Evolutionary conservation across 1,284 basidiomycete species (phyloP).

Genomic region (Pseudozyma hubeiensis): DNA sequence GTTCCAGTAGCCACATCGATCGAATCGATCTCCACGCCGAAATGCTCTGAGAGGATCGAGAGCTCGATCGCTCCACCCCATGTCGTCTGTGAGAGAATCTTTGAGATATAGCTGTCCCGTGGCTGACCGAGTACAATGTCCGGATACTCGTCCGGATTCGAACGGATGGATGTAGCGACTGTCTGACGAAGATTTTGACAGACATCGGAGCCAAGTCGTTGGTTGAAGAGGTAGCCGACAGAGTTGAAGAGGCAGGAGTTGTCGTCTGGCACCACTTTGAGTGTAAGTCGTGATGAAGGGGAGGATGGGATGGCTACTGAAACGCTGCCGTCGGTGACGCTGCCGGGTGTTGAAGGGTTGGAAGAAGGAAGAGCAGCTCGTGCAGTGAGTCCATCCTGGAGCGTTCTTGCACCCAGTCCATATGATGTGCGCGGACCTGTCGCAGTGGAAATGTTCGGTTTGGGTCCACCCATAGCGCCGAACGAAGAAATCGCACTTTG

Average conservation of each 20-base stretch:
- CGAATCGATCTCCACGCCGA: conserved; percentile 39
- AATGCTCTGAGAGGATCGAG: conserved; percentile 41
- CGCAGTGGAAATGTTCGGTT: conserved; percentile 23
- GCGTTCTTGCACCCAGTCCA: conserved; percentile 22
- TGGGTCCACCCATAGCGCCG: conserved; percentile 17
- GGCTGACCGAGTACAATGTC: conserved; percentile 52
- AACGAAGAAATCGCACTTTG: conserved; percentile 14
- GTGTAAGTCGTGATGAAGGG: conserved; percentile 15
- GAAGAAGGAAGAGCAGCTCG: conserved; percentile 3
- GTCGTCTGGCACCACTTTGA: conserved; percentile 58
- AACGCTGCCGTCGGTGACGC: conserved; percentile 28
- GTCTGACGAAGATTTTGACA: conserved; percentile 29
- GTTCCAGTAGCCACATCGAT: conserved; percentile 50
- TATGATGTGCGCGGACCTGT: conserved; percentile 15
- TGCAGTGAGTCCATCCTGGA: conserved; percentile 26
- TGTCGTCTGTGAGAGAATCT: conserved; percentile 20
- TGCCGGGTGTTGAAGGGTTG: not conserved
- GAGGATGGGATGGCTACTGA: conserved; percentile 14
- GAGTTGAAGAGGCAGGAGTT: conserved; percentile 60
- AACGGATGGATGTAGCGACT: conserved; percentile 36
- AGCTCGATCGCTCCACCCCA: conserved; percentile 62
- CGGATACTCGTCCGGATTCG: conserved; percentile 31
- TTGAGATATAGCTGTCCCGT: conserved; percentile 34
- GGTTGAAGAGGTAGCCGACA: conserved; percentile 31
- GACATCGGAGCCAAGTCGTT: conserved; percentile 19